phyloP scores from a whole-genome alignment of 1,139 yeast genomes.

The Scheffersomyces insectosa region DNA sequence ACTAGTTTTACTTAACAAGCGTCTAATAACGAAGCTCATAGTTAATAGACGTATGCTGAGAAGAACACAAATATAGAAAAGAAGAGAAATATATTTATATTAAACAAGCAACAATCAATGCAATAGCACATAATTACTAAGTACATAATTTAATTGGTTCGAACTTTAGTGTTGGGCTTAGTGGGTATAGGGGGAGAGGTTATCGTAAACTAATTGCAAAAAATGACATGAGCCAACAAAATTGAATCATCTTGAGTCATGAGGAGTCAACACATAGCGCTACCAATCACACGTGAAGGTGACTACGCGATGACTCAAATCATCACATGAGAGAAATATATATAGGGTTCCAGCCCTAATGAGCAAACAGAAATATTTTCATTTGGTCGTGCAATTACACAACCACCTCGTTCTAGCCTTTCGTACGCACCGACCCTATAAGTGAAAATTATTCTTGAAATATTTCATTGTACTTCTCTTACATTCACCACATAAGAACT shows the following conservation, averaged over 20 bases:
- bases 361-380: conserved; percentile 2
- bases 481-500: conserved; percentile 9
- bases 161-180: too few species aligned
- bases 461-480: conserved; percentile 4
- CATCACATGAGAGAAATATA: conserved; percentile 3
- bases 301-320: conserved; percentile 5
- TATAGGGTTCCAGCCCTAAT: conserved; percentile 8
- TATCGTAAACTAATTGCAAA: neutral
- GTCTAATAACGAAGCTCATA: neutral
- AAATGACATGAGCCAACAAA: neutral
- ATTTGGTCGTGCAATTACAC: neutral
- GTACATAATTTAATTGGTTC: too few species aligned
- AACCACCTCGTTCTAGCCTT: neutral
- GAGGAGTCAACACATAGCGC: neutral
- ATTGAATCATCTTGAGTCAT: conserved; percentile 9
- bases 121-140: too few species aligned
- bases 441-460: conserved; percentile 2
- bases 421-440: neutral
- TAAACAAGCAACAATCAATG: too few species aligned
- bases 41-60: neutral
- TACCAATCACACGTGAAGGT: neutral
- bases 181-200: neutral
- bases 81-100: too few species aligned
- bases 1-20: conserved; percentile 2
- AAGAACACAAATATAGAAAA: neutral